Evolutionary conservation across 208 protist species (phyloP).

Genomic region (Trypanosoma conorhini): DNA sequence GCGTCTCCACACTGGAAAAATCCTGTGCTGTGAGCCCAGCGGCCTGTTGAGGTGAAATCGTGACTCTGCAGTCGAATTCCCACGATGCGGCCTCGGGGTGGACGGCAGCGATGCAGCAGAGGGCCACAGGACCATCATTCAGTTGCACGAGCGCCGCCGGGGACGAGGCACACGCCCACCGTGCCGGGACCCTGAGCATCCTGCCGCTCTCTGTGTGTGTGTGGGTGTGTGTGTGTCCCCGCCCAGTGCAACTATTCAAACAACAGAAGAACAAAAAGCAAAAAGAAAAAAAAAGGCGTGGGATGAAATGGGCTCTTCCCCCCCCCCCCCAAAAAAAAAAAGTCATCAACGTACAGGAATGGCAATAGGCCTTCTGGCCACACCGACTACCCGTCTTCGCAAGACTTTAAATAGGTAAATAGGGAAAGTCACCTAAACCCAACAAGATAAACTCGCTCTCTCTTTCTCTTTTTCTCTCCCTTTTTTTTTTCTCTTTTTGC

Average conservation of each 20-base stretch:
- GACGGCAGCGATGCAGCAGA: slow-evolving; percentile 22
- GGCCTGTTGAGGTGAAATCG: slow-evolving; percentile 26
- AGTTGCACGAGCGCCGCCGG: slow-evolving; percentile 51
- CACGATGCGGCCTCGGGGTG: slow-evolving; percentile 21
- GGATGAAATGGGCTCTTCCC: no score
- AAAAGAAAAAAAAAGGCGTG: slow-evolving; percentile 32
- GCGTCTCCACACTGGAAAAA: slow-evolving; percentile 40
- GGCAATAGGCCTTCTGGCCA: background rate
- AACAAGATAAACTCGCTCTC: background rate
- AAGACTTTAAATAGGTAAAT: background rate
- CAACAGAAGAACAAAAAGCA: slow-evolving; percentile 12
- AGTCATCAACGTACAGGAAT: background rate
- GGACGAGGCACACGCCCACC: slow-evolving; percentile 44
- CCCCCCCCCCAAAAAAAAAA: no score
- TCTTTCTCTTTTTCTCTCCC: background rate
- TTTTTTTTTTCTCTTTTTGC: background rate
- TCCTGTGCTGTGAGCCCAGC: slow-evolving; percentile 47
- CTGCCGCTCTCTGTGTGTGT: background rate
- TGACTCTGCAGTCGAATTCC: slow-evolving; percentile 16
- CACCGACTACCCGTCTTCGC: background rate
- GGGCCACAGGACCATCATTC: slow-evolving; percentile 33
- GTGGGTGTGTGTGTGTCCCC: no score
- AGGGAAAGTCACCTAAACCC: background rate
- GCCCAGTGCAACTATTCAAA: slow-evolving; percentile 3
- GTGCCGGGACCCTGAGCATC: slow-evolving; percentile 57